Evolutionary conservation across 495 filamentous ascomycete species (phyloP), one percentile per base, ranked within the genome.

Genomic region (Talaromyces ruber): DNA sequence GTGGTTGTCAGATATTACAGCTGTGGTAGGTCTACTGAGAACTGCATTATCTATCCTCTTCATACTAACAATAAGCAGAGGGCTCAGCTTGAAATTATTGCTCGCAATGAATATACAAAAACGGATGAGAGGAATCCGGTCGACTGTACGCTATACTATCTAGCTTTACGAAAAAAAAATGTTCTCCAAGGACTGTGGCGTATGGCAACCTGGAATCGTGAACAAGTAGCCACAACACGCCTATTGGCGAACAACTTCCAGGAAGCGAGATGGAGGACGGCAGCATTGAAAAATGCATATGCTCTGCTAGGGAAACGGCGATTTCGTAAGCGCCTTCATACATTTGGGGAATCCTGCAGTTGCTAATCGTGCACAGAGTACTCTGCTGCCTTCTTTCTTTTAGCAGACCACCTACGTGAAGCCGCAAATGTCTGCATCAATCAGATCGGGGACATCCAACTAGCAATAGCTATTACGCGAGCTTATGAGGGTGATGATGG

Each of bases 251-350:
- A 97, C 65, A 89, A 97, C 71, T 99, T 99, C 74, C 78, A 84
- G 4, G 89, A 96, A 60, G 76, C 82, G 11, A 86, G 90, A 64
- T 97, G 94, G 92, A 89, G 84, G 75, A 96, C 90, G 2, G 86
- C 91, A 3, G 94, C 95, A 11, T 72, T 95, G 62, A 99, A 99
- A 74, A 99, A 99, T 68, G 94, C 94, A 2, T 99, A 96, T 73
- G 93, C 93, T n/a, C 71, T 99, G 62, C 86, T 98, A 70, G 93
- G 92, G 50, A 94, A 92, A 74, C 85, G 89, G 39, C 82, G 94
- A 67, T 96, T 95, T 73, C 88, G 90, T 93, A 74, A 65, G 81
- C n/a, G n/a, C 32, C 32, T 37, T 11, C 12, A 14, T 12, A 12
- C 12, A 12, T 59, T 6, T 24, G 18, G 5, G 16, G 4, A 6